Evolutionary conservation across 2,329 filamentous ascomycete species (phyloP).

Genomic region (Rhinocladiella similis): DNA sequence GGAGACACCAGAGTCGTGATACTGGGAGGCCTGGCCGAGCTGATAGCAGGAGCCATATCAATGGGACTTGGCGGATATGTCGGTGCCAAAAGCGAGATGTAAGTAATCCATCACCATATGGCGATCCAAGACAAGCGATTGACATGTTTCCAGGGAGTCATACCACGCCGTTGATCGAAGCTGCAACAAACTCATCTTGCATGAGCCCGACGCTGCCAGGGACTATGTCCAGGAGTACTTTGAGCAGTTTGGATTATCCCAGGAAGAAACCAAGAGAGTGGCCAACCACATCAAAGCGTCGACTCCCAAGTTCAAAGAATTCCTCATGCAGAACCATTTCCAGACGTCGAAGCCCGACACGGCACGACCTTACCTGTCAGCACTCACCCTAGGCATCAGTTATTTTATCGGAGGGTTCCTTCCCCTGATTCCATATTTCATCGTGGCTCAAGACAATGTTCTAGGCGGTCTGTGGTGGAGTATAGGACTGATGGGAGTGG

Average conservation of each 20-base stretch:
- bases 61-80: constrained; percentile 78
- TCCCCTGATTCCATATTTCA: constrained; percentile 56
- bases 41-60: constrained; percentile 72
- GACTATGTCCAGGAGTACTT: constrained; percentile 48
- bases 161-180: constrained; percentile 20
- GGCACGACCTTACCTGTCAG: constrained; percentile 49
- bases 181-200: constrained; percentile 37
- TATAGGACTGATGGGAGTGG: constrained; percentile 53
- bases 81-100: constrained; percentile 55
- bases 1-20: constrained; percentile 68
- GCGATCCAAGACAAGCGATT: neutral
- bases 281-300: constrained; percentile 24
- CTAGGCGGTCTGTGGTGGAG: constrained; percentile 47
- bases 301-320: constrained; percentile 22
- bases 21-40: constrained; percentile 71
- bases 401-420: constrained; percentile 45
- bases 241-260: constrained; percentile 51
- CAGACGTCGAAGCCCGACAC: constrained; percentile 20
- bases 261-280: constrained; percentile 27
- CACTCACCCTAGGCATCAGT: constrained; percentile 36
- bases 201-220: constrained; percentile 48
- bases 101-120: constrained; percentile 28
- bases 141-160: constrained; percentile 19
- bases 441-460: constrained; percentile 37
- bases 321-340: constrained; percentile 25